Conservation (phyloP, 495 filamentous ascomycete genomes). For the Penicillium parvum region DNA sequence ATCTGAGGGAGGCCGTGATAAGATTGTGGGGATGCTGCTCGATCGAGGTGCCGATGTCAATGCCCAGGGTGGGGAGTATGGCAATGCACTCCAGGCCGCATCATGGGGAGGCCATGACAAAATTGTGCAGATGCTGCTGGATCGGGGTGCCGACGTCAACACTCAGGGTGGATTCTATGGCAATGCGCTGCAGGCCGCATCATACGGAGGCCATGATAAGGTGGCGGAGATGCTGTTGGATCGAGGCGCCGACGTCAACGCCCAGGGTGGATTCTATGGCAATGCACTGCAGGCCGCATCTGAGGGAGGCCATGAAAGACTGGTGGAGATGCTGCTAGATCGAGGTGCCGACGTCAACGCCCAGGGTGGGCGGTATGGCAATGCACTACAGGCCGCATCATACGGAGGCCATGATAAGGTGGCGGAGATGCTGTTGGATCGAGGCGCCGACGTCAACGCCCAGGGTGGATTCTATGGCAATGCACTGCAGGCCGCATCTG, state of each 20-base stretch:
- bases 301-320: neutral
- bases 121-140: too few species aligned
- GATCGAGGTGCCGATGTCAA: slow-evolving; percentile 3
- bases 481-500: neutral
- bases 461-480: too few species aligned
- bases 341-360: slow-evolving; percentile 13
- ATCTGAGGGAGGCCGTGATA: slow-evolving; percentile 5
- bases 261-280: too few species aligned
- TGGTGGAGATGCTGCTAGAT: slow-evolving; percentile 17
- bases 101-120: too few species aligned
- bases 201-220: too few species aligned
- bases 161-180: slow-evolving; percentile 12
- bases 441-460: too few species aligned
- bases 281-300: slow-evolving; percentile 14
- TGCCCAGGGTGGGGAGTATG: too few species aligned
- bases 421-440: too few species aligned
- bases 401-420: too few species aligned
- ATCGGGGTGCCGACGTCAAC: slow-evolving; percentile 15
- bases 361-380: neutral
- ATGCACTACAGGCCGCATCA: neutral
- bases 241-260: too few species aligned
- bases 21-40: slow-evolving; percentile 16
- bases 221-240: too few species aligned
- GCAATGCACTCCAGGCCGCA: too few species aligned
- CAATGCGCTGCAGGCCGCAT: slow-evolving; percentile 23